Evolutionary conservation across 352 stramenopile species (phyloP).

Genomic region (Phytophthora europaea): DNA sequence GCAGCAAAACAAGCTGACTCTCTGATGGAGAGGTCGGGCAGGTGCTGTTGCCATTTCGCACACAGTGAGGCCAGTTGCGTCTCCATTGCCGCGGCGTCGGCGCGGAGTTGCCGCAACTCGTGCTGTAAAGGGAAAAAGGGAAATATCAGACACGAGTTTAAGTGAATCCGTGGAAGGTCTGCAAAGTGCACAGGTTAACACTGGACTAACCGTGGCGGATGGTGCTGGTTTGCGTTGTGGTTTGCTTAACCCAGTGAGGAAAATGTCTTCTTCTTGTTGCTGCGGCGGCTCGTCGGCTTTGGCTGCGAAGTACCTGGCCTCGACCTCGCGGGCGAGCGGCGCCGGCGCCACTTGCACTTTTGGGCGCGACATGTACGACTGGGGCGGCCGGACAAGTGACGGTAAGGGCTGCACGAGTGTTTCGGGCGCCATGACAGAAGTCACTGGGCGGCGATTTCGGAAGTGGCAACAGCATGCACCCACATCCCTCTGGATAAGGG

Average conservation of each 20-base stretch:
- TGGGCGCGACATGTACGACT: constrained; percentile 2
- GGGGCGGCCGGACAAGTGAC: neutral
- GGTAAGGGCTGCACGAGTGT: constrained; percentile 32
- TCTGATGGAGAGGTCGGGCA: constrained; percentile 48
- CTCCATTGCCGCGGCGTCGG: constrained; percentile 56
- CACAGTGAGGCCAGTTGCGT: constrained; percentile 50
- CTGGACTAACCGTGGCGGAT: constrained; percentile 49
- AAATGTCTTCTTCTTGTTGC: constrained; percentile 38
- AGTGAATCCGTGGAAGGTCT: neutral
- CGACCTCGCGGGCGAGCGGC: constrained; percentile 5
- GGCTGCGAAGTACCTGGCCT: constrained; percentile 13
- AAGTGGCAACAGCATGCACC: constrained; percentile 12
- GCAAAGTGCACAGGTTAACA: neutral
- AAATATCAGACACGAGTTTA: neutral
- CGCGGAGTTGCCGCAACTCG: constrained; percentile 59
- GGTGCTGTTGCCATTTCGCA: constrained; percentile 50
- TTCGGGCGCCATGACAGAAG: constrained; percentile 23
- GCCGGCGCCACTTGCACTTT: neutral
- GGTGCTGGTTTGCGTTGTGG: constrained; percentile 36
- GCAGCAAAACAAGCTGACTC: constrained; percentile 51
- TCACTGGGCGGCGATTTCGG: constrained; percentile 10
- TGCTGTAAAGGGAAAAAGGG: constrained; percentile 36
- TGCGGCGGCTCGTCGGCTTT: neutral
- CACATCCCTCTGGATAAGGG: neutral
- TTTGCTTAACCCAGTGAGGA: constrained; percentile 48